Base-by-base conservation (phyloP, 805 yeast species). In the Hyphopichia homilentoma region DNA sequence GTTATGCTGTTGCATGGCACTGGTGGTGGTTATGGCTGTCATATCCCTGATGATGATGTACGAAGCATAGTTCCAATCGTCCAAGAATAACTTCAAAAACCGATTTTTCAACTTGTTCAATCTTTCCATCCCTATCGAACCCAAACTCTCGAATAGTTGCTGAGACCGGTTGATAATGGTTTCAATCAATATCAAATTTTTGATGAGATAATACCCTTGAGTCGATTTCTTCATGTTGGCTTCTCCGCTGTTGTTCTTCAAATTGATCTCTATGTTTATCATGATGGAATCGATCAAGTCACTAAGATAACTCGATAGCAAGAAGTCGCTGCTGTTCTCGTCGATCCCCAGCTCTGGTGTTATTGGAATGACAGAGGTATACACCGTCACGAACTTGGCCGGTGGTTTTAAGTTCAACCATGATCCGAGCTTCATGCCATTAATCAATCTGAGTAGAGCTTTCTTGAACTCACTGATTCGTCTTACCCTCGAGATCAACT, bases 31-130 rank as follows among this genome's bases (percentile, higher is more conserved):
- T 19, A 78, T 78, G 9, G 82, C 78, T 2, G 95, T 83, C 45
- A 82, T 83, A 46, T 84, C 95, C 71, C 67, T 44, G 16, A 90
- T 79, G 30, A 90, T 68, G 32, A 76, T 71, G 15, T 84, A 70
- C 3, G 95, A 87, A 16, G 84, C 78, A 36, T 70, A 70, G 42
- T 83, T 82, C 97, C 97, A 90, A 43, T 76, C 82, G 30, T 63
- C 74, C 35, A 87, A 69, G 51, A 87, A 84, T 45, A 78, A 62
- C 46, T 81, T 83, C 47, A 84, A 59, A 28, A 81, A 86, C 40
- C 89, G 66, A 51, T 84, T 87, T 48, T 81, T 79, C 44, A 93
- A 57, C 44, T 77, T 75, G 28, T 74, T 81, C 5, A 84, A 48
- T 34, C 96, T 64, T 30, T 74, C 79, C 12, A 65, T 56, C 0